Percentiles rank a stretch among this genome's conserved stretches.
Conservation (phyloP, 2,329 filamentous ascomycete species). For the Trichocomaceae sp. region DNA sequence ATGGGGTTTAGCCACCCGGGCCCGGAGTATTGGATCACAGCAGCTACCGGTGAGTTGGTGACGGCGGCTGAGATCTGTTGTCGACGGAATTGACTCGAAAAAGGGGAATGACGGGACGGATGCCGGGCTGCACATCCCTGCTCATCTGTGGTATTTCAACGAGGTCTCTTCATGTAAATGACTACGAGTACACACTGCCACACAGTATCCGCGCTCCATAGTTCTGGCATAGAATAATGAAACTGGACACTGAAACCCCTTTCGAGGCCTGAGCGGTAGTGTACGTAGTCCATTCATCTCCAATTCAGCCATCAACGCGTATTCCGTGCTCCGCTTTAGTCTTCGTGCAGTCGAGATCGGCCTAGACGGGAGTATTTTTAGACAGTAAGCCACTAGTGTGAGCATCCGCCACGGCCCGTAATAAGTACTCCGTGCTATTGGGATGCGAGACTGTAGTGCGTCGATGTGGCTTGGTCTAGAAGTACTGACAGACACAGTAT, state of each 20-base stretch:
- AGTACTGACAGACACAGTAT: no score
- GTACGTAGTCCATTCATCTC: no score
- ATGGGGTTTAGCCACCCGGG: slow-evolving; percentile 32
- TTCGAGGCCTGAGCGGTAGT: no score
- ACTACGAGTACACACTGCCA: not conserved
- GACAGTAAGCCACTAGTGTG: not conserved
- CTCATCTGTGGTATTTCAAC: slow-evolving; percentile 31
- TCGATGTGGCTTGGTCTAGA: not conserved
- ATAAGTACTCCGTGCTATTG: no score
- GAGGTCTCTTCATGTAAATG: slow-evolving; percentile 2
- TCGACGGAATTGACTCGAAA: slow-evolving; percentile 26
- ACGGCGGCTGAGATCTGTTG: slow-evolving; percentile 25
- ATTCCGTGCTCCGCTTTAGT: not conserved
- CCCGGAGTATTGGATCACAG: slow-evolving; percentile 39
- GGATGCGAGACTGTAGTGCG: no score
- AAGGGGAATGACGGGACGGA: slow-evolving; percentile 30
- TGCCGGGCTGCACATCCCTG: slow-evolving; percentile 18
- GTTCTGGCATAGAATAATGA: no score
- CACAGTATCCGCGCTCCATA: no score
- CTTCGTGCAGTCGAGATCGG: no score
- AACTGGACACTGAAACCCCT: no score
- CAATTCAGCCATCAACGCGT: no score
- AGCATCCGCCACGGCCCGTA: no score
- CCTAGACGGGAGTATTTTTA: not conserved
- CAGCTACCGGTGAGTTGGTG: slow-evolving; percentile 22